These are phyloP conservation scores for Fusarium succisae DNA, from an alignment of 2,329 filamentous ascomycete genomes.

Conservation along the genomic window DNA sequence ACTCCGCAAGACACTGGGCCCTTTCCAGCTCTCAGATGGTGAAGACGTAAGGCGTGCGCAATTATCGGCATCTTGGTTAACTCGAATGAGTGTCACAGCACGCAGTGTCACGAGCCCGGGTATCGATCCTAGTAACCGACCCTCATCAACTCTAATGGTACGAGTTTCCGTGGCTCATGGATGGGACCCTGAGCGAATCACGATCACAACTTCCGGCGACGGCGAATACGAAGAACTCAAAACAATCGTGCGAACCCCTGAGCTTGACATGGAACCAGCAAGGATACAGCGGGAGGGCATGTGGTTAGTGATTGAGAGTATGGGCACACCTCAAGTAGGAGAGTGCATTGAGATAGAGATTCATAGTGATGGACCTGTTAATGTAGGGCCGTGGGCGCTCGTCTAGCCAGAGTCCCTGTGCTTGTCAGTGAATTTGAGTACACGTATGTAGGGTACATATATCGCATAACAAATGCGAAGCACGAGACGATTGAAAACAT, in stretches of 20 bases:
- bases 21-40: constrained; percentile 60
- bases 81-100: constrained; percentile 57
- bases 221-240: constrained; percentile 78
- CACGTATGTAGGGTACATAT: not conserved
- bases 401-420: constrained; percentile 12
- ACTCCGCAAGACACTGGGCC: constrained; percentile 67
- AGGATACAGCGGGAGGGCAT: constrained; percentile 65
- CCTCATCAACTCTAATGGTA: constrained; percentile 64
- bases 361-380: constrained; percentile 59
- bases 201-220: constrained; percentile 73
- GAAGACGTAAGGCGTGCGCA: constrained; percentile 53
- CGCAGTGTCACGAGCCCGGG: constrained; percentile 44
- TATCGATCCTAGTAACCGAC: constrained; percentile 15
- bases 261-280: constrained; percentile 79
- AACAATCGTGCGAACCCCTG: constrained; percentile 72
- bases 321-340: constrained; percentile 62
- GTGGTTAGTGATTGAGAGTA: constrained; percentile 84
- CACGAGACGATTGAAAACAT: not conserved
- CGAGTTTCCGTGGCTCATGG: constrained; percentile 79
- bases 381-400: constrained; percentile 55
- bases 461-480: not conserved
- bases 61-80: constrained; percentile 60
- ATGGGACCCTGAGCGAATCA: constrained; percentile 72
- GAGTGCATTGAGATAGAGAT: constrained; percentile 63
- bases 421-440: not conserved